Percentiles rank a stretch among this genome's conserved stretches.
phyloP scores from a whole-genome alignment of 1,284 basidiomycete species.

The Rugosomyces carneus region DNA sequence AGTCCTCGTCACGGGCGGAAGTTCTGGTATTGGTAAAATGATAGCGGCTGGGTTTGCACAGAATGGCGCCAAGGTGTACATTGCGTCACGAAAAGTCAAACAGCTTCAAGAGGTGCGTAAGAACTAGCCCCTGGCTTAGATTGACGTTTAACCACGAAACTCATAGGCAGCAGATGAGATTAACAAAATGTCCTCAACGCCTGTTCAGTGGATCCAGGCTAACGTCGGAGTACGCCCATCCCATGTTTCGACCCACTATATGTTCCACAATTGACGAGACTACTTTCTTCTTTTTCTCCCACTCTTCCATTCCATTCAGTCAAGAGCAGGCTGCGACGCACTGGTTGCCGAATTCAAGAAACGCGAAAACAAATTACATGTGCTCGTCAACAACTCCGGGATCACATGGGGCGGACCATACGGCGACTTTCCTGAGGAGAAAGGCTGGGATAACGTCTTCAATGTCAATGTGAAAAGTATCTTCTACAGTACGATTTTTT shows the following conservation, averaged over 20 bases:
- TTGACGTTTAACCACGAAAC: neutral
- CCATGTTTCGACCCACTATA: neutral
- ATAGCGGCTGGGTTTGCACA: constrained; percentile 76
- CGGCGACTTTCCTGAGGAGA: constrained; percentile 68
- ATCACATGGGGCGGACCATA: constrained; percentile 77
- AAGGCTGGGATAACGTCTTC: constrained; percentile 82
- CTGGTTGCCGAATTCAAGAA: constrained; percentile 66
- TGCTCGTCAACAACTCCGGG: constrained; percentile 79
- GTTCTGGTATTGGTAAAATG: constrained; percentile 75
- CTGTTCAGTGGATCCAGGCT: constrained; percentile 66
- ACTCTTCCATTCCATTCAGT: constrained; percentile 30
- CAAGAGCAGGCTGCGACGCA: constrained; percentile 75
- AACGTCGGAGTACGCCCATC: constrained; percentile 55
- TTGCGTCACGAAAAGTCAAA: constrained; percentile 76
- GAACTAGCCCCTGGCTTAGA: neutral
- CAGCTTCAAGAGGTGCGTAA: constrained; percentile 64
- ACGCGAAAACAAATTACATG: constrained; percentile 66
- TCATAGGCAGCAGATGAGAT: constrained; percentile 52
- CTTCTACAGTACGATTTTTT: constrained; percentile 58
- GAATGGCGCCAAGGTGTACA: constrained; percentile 82
- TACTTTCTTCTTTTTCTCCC: neutral
- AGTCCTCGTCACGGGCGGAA: constrained; percentile 80
- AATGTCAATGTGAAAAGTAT: constrained; percentile 77
- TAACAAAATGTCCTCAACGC: constrained; percentile 51
- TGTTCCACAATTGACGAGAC: neutral